Conservation (phyloP, 768 basidiomycete species). For the Collybiopsis confluens region DNA sequence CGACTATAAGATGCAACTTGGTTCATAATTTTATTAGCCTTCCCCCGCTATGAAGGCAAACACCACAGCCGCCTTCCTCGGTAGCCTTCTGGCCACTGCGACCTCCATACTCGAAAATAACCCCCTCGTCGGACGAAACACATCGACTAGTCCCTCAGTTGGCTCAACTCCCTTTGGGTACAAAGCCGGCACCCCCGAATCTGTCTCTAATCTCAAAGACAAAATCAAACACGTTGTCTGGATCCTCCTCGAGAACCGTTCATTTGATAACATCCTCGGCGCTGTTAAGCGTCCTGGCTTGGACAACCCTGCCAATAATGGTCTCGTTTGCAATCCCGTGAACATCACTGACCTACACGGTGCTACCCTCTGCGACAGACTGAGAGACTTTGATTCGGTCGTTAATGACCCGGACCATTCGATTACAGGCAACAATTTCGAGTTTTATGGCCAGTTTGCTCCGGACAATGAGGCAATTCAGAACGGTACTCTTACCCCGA, state of each 20-base stretch:
- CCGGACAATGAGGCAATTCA: conserved; percentile 16
- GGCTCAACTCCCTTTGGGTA: conserved; percentile 15
- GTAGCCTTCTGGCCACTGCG: conserved; percentile 9
- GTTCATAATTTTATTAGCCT: not conserved
- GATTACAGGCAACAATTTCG: conserved; percentile 20
- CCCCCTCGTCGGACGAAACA: not conserved
- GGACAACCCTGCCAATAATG: conserved; percentile 18
- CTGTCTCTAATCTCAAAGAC: conserved; percentile 15
- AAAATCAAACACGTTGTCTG: conserved; percentile 23
- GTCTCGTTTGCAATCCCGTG: conserved; percentile 19
- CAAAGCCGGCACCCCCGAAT: conserved; percentile 14
- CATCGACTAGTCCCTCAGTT: not conserved
- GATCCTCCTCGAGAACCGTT: conserved; percentile 24
- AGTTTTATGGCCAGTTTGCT: conserved; percentile 21
- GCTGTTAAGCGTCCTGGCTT: conserved; percentile 15
- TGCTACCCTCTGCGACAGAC: conserved; percentile 15
- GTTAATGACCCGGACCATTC: conserved; percentile 21
- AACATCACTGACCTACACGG: conserved; percentile 15
- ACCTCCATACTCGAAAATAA: conserved; percentile 11
- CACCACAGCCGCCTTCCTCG: conserved; percentile 12
- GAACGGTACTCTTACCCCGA: conserved; percentile 10
- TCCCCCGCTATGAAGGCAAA: conserved; percentile 15
- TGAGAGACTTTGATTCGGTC: conserved; percentile 17
- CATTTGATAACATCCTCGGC: conserved; percentile 26
- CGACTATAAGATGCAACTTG: not conserved